A percentile compares a stretch with the other conserved stretches of the same genome.
These are phyloP conservation scores for Heterobasidion irregulare DNA, from an alignment of 1,284 basidiomycete genomes.

Conservation along the genomic window DNA sequence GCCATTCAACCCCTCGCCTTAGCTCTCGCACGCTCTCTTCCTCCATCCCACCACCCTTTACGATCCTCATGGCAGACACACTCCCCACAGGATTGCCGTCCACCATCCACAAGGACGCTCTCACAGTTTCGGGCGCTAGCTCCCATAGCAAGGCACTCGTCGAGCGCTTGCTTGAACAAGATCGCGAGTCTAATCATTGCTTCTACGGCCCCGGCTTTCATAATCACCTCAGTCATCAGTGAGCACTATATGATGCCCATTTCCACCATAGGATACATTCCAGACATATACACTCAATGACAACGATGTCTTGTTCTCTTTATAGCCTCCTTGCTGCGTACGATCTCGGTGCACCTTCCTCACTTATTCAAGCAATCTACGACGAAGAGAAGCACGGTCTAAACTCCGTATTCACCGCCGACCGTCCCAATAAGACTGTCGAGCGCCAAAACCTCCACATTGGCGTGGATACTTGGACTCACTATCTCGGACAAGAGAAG, in stretches of 20 bases:
- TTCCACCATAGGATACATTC: not conserved
- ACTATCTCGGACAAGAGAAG: slow-evolving; percentile 47
- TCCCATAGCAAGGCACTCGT: slow-evolving; percentile 34
- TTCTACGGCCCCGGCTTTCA: slow-evolving; percentile 47
- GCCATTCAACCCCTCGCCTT: too few relatives aligned
- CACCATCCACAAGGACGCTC: slow-evolving; percentile 28
- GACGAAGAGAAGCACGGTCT: slow-evolving; percentile 31
- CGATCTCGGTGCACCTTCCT: slow-evolving; percentile 49
- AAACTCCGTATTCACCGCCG: slow-evolving; percentile 35
- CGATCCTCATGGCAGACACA: not conserved
- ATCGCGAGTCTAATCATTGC: slow-evolving; percentile 49
- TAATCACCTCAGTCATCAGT: slow-evolving; percentile 60
- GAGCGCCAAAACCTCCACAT: slow-evolving; percentile 29
- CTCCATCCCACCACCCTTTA: too few relatives aligned
- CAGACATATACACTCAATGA: not conserved
- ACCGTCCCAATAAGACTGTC: slow-evolving; percentile 21
- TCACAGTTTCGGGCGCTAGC: slow-evolving; percentile 43
- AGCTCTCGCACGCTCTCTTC: too few relatives aligned
- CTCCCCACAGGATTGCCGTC: slow-evolving; percentile 11
- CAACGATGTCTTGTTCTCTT: slow-evolving; percentile 2
- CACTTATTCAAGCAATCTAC: slow-evolving; percentile 45
- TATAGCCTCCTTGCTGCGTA: slow-evolving; percentile 55
- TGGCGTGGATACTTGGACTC: slow-evolving; percentile 41
- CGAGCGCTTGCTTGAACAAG: slow-evolving; percentile 43
- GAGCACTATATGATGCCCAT: slow-evolving; percentile 11